Percentiles rank a stretch among this genome's conserved stretches.
These are phyloP conservation scores for Oryza meridionalis DNA, from an alignment of 176 grass and related monocot species.

Conservation along the genomic window DNA sequence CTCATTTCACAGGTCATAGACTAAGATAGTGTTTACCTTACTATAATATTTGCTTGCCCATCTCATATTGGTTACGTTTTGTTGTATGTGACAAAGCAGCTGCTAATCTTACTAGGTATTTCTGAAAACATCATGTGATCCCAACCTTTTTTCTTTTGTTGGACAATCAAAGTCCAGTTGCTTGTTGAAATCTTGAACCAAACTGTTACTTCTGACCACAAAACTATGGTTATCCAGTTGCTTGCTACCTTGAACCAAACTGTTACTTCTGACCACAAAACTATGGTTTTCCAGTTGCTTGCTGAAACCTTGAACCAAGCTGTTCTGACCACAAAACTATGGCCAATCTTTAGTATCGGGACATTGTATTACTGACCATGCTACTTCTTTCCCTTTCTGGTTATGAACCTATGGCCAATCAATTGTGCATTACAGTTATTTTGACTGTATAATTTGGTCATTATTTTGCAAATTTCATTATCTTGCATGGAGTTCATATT, in stretches of 20 bases:
- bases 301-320: not conserved
- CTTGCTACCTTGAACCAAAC: not conserved
- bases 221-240: not conserved
- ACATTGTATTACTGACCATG: not conserved
- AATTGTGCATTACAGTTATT: not conserved
- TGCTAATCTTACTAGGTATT: not conserved
- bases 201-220: not conserved
- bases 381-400: not conserved
- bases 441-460: not conserved
- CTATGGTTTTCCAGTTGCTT: not conserved
- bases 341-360: not conserved
- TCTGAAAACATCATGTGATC: not conserved
- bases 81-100: not conserved
- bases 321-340: not conserved
- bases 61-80: not conserved
- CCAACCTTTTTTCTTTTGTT: not conserved
- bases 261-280: not conserved
- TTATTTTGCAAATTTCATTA: not conserved
- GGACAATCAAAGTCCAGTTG: not conserved
- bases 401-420: not conserved
- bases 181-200: conserved; percentile 1
- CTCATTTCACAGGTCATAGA: conserved; percentile 2
- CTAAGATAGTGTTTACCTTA: not conserved
- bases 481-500: not conserved
- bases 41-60: not conserved